Base-by-base conservation (phyloP, 306 rosid genomes). In the Potentilla sterilis region DNA sequence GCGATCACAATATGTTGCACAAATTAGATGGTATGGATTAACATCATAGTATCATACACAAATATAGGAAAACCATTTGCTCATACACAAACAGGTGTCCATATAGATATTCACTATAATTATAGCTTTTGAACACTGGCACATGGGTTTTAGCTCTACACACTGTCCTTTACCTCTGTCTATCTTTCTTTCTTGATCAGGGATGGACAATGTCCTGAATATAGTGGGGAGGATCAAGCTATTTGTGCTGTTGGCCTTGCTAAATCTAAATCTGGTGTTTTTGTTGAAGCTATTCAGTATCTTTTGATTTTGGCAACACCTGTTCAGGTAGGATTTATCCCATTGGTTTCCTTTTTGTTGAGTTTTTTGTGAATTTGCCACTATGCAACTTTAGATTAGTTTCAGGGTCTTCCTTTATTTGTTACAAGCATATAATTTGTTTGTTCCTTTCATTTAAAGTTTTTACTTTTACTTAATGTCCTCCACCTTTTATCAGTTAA, bases 121-220 rank as follows among this genome's bases (percentile, higher is more conserved):
- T 44, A 46, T 55, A 43, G 34, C 67, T 67, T 65, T 52, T 32
- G 57, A 14, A 69, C 66, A 8, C 13, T 69, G 64, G 54, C 78
- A 22, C 24, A 63, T 35, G 37, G 74, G 21, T 52, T 69, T 79
- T 24, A 24, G 79, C 69, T 81, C 74, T 64, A 40, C 58, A 22
- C 49, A 38, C 68, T 52, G 32, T 77, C 43, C 16, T 16, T 59
- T 75, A 16, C 71, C 62, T 77, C 81, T 62, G 62, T 80, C 57
- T 77, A 59, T 73, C 55, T 6, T 75, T 84, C 67, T 80, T 42
- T 57, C 68, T 85, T 87, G 78, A 73, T 74, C 73, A 95, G 99
- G 93, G 99, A 95, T 90, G 97, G 97, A 44, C 97, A 90, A 58
- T 95, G 97, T 85, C 97, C 96, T 22, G 97, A 95, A 84, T 95